Evolutionary conservation across 1,284 basidiomycete species (phyloP), one percentile per base, ranked within the genome.

Genomic region (Chalciporus sp.): DNA sequence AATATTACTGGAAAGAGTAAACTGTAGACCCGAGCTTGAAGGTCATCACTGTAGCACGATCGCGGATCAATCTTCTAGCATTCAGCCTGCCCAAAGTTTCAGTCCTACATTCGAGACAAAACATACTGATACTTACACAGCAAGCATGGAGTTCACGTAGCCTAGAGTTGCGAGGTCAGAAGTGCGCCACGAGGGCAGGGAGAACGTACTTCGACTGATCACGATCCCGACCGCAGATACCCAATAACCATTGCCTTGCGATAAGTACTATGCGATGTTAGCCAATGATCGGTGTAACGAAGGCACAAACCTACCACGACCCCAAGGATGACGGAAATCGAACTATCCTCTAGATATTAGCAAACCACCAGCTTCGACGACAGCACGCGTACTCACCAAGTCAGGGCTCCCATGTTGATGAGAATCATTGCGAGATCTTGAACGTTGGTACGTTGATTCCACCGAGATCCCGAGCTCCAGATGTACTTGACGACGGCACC

Each of bases 391-490:
- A 23, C 37, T 17, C 7, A 39, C 37, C 37, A 39, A 11, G 37
- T 39, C n/a, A 39, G 17, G n/a, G 37, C 17, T 8, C 37, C 37
- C 37, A 39, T 39, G 17, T 39, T 61, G 39, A 58, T 19, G 9
- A 58, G 55, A 0, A 61, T 43, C 7, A 61, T 17, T 0, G 61
- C 59, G 1, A 60, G 31, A 16, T 55, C 45, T 14, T 52, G 55
- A 17, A 58, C 1, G 7, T 51, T 5, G 8, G 33, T 29, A 23
- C 37, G 47, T 43, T 19, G 47, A 26, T 14, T 42, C 23, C 33
- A 29, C 3, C 53, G 45, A 14, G 61, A 42, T 20, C 55, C 59
- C 0, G 59, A 61, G 14, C 14, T 23, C 51, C 53, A 61, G 9
- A 61, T 7, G 8, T 52, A 28, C 47, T 31, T 49, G 50, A 61